Evolutionary conservation across 1,284 basidiomycete species (phyloP).

Genomic region (Heterobasidion occidentale): DNA sequence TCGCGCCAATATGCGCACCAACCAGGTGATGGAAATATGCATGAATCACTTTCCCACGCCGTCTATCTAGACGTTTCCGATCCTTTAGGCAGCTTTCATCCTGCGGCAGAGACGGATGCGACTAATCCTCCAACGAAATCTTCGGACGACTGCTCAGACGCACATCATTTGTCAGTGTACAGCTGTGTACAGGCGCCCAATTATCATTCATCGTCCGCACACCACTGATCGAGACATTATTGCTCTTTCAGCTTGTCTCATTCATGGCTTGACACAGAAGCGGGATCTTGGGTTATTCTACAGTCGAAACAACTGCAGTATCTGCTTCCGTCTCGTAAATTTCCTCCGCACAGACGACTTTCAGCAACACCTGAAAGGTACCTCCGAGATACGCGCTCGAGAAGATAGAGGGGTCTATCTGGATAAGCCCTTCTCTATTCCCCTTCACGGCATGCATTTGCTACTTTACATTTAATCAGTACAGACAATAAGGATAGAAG

Average conservation of each 20-base stretch:
- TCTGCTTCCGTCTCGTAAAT: no score
- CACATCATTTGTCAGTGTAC: neutral
- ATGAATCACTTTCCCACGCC: constrained; percentile 6
- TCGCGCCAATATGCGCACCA: neutral
- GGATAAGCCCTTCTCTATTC: no score
- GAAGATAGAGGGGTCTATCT: no score
- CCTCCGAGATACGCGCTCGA: no score
- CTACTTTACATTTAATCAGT: neutral
- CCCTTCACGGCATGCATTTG: no score
- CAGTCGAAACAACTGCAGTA: no score
- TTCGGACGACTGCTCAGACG: neutral
- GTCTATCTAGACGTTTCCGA: neutral
- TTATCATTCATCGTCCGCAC: no score
- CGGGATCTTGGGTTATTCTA: no score
- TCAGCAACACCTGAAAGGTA: neutral
- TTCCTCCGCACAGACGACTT: no score
- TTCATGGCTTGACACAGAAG: no score
- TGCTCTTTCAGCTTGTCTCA: no score
- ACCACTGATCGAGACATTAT: no score
- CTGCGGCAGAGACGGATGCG: neutral
- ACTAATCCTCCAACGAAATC: neutral
- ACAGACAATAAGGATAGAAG: neutral
- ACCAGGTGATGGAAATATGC: neutral
- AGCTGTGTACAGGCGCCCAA: neutral
- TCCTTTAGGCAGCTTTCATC: neutral